Evolutionary conservation across 1,284 basidiomycete species (phyloP).

Genomic region (Wallemia mellicola): DNA sequence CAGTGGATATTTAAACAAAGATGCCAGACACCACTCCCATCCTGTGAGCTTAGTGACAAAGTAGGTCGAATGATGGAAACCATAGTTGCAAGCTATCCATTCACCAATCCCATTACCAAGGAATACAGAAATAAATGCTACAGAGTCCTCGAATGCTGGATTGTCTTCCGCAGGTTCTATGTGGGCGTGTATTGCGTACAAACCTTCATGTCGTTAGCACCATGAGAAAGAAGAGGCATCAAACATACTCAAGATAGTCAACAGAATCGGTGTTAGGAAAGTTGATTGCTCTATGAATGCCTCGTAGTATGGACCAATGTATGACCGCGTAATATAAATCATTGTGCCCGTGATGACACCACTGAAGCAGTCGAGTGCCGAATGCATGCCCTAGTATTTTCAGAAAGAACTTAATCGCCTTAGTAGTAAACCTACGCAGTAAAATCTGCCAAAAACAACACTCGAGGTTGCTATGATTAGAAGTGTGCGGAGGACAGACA

Average conservation of each 20-base stretch:
- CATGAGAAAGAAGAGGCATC: neutral
- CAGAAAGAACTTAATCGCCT: too few species aligned
- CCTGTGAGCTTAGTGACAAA: conserved; percentile 24
- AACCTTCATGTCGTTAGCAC: neutral
- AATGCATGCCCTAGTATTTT: conserved; percentile 44
- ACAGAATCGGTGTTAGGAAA: neutral
- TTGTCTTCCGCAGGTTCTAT: conserved; percentile 45
- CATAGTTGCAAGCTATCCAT: conserved; percentile 24
- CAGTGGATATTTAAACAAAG: conserved; percentile 21
- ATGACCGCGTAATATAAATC: neutral
- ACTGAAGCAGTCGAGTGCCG: conserved; percentile 36
- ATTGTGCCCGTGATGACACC: conserved; percentile 20
- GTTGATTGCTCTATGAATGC: neutral
- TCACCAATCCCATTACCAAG: conserved; percentile 40
- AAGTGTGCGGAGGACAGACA: conserved; percentile 17
- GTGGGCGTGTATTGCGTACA: neutral
- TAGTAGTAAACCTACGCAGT: conserved; percentile 24
- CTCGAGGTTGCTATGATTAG: conserved; percentile 36
- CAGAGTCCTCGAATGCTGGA: conserved; percentile 93
- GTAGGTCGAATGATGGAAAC: conserved; percentile 13
- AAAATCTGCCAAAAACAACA: conserved; percentile 64
- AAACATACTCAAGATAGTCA: neutral
- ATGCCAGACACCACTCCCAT: conserved; percentile 26
- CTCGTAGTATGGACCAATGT: neutral
- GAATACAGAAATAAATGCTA: conserved; percentile 61